Base-by-base conservation (phyloP, 2,329 filamentous ascomycete genomes). In the Diaporthe batatas region DNA sequence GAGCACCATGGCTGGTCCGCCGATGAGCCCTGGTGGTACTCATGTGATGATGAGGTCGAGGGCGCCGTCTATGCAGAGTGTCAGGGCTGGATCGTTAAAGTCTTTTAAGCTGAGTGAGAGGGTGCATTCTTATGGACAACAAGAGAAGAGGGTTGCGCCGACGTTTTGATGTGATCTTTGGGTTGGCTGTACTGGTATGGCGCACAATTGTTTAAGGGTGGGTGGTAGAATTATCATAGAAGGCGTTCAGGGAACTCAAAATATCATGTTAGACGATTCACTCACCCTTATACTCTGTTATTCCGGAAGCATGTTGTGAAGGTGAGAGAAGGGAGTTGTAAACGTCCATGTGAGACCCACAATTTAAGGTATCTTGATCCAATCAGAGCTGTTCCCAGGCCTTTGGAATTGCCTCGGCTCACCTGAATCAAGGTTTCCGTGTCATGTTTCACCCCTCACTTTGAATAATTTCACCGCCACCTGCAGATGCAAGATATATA, bases 31-130 rank as follows among this genome's bases (percentile, higher is more conserved):
- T 2, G 69, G 54, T 2, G 57, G 57, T 1, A 34, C 32, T 21
- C 69, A 71, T 34, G 34, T 64, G n/a, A 36, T 59, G 32, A 36
- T 80, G 1, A 78, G 80, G n/a, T 78, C 79, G 10, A 76, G 79
- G 59, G 76, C 74, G 10, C 62, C 73, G 21, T 75, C 74, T 36
- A 74, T 71, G 70, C 76, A 75, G 55, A 72, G 72, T 14, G 58
- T 68, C 25, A 49, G 65, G 58, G 72, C 29, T 44, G 72, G 75
- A 32, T 76, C 77, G 34, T 29, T 78, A 62, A 75, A 76, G 71
- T 75, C 76, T 12, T 77, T 78, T 32, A 77, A 77, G 64, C 47
- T 77, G 44, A 72, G 57, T 12, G 57, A 39, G 72, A 75, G 70
- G 68, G 72, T 75, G 3, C 53, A 75, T 25, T 73, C 73, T 12